These are phyloP conservation scores for Halophytophthora batemanensis DNA, from an alignment of 352 stramenopile species.

Conservation along the genomic window DNA sequence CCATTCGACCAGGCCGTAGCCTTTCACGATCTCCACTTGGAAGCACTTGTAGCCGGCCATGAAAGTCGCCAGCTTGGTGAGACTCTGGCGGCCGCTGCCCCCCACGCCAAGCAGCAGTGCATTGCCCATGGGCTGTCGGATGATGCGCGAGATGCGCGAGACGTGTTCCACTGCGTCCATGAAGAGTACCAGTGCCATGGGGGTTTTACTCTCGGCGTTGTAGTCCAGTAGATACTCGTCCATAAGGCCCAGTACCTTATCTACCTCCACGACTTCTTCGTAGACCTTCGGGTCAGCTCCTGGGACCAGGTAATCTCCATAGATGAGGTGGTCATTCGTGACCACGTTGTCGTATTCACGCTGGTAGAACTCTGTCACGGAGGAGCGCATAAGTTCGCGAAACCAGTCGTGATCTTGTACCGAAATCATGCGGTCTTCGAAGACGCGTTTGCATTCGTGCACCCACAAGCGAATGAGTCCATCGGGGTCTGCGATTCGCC, in stretches of 20 bases:
- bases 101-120: constrained; percentile 91
- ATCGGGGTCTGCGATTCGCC: constrained; percentile 56
- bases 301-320: constrained; percentile 79
- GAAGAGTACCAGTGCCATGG: constrained; percentile 88
- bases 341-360: constrained; percentile 83
- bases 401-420: constrained; percentile 92
- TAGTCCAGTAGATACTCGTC: constrained; percentile 90
- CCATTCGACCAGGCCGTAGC: constrained; percentile 92
- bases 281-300: constrained; percentile 85
- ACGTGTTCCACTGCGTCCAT: constrained; percentile 88
- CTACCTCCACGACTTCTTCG: constrained; percentile 83
- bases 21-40: constrained; percentile 95
- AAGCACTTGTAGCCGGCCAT: constrained; percentile 93
- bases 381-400: constrained; percentile 55
- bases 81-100: constrained; percentile 89
- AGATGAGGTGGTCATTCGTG: constrained; percentile 67
- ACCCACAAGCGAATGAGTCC: constrained; percentile 88
- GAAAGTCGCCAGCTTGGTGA: constrained; percentile 91
- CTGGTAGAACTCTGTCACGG: constrained; percentile 73
- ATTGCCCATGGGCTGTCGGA: constrained; percentile 86
- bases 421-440: constrained; percentile 93
- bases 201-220: constrained; percentile 90
- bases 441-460: constrained; percentile 93
- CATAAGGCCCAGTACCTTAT: constrained; percentile 82
- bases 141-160: constrained; percentile 76